Evolutionary conservation across 1,139 yeast genomes (phyloP).

Genomic region (Geotrichum europaeum): DNA sequence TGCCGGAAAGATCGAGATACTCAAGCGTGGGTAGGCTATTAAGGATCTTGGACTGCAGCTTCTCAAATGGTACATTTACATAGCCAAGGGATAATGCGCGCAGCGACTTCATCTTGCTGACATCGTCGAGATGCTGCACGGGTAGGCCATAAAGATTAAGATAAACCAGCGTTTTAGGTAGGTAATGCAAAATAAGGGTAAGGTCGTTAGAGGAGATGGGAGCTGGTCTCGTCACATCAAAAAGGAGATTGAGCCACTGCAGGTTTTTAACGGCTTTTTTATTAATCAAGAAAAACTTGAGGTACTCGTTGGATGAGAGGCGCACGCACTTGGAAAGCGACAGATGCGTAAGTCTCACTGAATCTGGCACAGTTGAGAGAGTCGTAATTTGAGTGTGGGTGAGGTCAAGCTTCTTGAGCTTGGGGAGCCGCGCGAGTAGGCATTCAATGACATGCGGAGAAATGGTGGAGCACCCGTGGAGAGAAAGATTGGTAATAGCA

Average conservation of each 20-base stretch:
- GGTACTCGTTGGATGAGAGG: conserved; percentile 65
- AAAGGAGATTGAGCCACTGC: conserved; percentile 72
- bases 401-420: conserved; percentile 64
- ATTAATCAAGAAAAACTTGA: conserved; percentile 65
- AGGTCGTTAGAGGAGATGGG: conserved; percentile 44
- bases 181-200: conserved; percentile 38
- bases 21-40: conserved; percentile 32
- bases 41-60: conserved; percentile 44
- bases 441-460: conserved; percentile 50
- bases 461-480: conserved; percentile 84
- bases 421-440: conserved; percentile 52
- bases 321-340: conserved; percentile 75
- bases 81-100: conserved; percentile 60
- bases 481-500: conserved; percentile 54
- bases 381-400: conserved; percentile 75
- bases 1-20: conserved; percentile 50
- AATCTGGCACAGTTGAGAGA: conserved; percentile 45
- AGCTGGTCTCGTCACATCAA: conserved; percentile 62
- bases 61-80: conserved; percentile 46
- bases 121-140: conserved; percentile 51
- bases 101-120: conserved; percentile 42
- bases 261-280: conserved; percentile 54
- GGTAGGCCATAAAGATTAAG: conserved; percentile 75
- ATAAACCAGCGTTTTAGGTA: conserved; percentile 44
- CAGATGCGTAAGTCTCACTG: conserved; percentile 64